Evolutionary conservation across 345 rosid genomes (phyloP).

Genomic region (Populus nigra): DNA sequence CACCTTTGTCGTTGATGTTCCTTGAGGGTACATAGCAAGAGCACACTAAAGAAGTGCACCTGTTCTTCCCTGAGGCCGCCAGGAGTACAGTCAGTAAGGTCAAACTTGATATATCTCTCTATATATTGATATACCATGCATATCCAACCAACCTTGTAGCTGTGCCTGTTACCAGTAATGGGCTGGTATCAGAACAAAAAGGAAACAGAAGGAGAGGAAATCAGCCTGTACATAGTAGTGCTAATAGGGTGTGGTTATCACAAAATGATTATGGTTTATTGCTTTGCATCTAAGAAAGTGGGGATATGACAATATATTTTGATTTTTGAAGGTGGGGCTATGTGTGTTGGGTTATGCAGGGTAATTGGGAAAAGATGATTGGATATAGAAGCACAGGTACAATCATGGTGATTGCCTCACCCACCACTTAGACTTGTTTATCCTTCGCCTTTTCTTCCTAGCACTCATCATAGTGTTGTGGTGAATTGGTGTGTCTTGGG

Average conservation of each 20-base stretch:
- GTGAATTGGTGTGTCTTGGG: background rate
- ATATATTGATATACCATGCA: background rate
- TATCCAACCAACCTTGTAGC: constrained; percentile 1
- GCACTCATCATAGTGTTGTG: constrained; percentile 29
- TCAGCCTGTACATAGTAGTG: background rate
- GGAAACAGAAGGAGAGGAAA: constrained; percentile 7
- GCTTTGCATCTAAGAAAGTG: constrained; percentile 30
- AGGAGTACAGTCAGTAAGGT: constrained; percentile 37
- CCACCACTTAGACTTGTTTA: constrained; percentile 23
- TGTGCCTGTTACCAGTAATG: background rate
- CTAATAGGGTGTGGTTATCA: background rate
- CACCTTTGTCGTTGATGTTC: constrained; percentile 23
- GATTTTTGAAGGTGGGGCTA: background rate
- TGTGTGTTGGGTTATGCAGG: constrained; percentile 3
- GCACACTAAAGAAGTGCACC: constrained; percentile 67
- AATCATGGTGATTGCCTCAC: constrained; percentile 26
- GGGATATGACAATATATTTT: constrained; percentile 5
- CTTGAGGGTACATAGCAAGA: constrained; percentile 63
- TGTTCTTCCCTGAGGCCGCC: constrained; percentile 62
- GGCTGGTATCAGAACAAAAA: constrained; percentile 3
- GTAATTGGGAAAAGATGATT: constrained; percentile 2
- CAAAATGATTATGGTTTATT: constrained; percentile 16
- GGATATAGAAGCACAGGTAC: constrained; percentile 14
- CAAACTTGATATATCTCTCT: background rate
- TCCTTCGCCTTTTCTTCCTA: constrained; percentile 22